A percentile compares a stretch with the other conserved stretches of the same genome.
These are phyloP conservation scores for Carallia pectinifolia DNA, from an alignment of 345 rosid species.

Conservation along the genomic window DNA sequence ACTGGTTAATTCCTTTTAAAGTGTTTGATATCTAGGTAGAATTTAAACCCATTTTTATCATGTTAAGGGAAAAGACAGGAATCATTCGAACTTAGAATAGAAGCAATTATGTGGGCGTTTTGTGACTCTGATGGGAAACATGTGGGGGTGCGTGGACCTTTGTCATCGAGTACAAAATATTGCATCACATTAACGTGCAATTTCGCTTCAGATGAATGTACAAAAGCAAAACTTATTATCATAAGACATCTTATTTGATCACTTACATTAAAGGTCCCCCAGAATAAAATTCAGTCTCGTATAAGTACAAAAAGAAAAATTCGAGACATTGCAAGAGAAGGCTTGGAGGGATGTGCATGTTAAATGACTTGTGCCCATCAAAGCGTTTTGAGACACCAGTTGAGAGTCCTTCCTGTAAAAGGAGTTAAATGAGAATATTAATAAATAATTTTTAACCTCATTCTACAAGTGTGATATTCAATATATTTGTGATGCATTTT, in stretches of 20 bases:
- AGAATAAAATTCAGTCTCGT: constrained; percentile 9
- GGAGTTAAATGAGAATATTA: no score
- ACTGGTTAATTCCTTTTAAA: neutral
- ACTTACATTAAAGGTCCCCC: no score
- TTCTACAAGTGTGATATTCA: no score
- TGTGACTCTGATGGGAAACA: constrained; percentile 17
- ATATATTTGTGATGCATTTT: no score
- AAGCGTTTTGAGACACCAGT: no score
- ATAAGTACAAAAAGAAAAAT: constrained; percentile 16
- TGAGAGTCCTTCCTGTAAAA: no score
- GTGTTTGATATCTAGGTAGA: neutral
- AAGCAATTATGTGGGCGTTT: neutral
- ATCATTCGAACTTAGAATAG: neutral
- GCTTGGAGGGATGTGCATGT: neutral
- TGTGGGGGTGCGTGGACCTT: constrained; percentile 11
- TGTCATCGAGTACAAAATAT: neutral
- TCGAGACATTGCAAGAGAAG: neutral
- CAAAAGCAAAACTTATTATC: neutral
- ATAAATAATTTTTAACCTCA: no score
- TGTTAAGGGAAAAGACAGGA: neutral
- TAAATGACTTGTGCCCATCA: no score
- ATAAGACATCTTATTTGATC: neutral
- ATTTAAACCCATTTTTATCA: neutral
- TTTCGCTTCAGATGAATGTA: constrained; percentile 1
- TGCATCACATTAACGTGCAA: no score